Evolutionary conservation across 2,329 filamentous ascomycete genomes (phyloP), one percentile per base, ranked within the genome.

Genomic region (Botrytis byssoidea): DNA sequence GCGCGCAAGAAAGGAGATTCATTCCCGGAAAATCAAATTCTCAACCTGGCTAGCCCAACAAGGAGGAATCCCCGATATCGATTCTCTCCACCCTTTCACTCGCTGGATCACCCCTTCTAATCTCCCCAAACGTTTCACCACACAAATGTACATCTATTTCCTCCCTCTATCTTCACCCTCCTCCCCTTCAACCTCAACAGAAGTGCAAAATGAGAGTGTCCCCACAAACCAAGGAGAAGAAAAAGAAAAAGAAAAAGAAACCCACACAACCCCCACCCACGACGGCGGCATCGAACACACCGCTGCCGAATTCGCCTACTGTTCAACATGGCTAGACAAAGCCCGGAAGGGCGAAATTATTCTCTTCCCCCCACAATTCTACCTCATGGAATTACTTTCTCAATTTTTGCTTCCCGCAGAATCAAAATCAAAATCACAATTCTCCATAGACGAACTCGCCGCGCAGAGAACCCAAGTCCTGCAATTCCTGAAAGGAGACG

Each of bases 71-170:
- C 14, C 51, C 55, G 14, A 48, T 75, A 63, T 42, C 89, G 91
- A 91, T 2, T 85, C 86, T 55, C 84, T 98, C 4, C 84, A 93
- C 12, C 94, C 95, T 0, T 98, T 97, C 80, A 97, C 95, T 0
- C 89, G 93, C 71, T 98, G 96, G 96, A 87, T 98, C 73, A 98
- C 96, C 3, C 95, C 95, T 0, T 83, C 85, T 0, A 89, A 88
- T 75, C 84, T 91, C 1, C 88, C 90, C 0, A 93, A 91, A 78
- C 88, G 96, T 64, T 99, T 97, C 83, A 93, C 93, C 0, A 98
- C 95, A 0, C 95, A 98, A 81, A 98, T 98, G 95, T 99, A 98
- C 83, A 82, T 98, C 18, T 97, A 97, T 83, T 91, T 97, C 82
- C 86, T 98, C 4, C 94, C 94, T 0, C 83, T 91, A 22, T 57